These are phyloP conservation scores for Brettanomyces naardenensis DNA, from an alignment of 805 yeast genomes.

Conservation along the genomic window DNA sequence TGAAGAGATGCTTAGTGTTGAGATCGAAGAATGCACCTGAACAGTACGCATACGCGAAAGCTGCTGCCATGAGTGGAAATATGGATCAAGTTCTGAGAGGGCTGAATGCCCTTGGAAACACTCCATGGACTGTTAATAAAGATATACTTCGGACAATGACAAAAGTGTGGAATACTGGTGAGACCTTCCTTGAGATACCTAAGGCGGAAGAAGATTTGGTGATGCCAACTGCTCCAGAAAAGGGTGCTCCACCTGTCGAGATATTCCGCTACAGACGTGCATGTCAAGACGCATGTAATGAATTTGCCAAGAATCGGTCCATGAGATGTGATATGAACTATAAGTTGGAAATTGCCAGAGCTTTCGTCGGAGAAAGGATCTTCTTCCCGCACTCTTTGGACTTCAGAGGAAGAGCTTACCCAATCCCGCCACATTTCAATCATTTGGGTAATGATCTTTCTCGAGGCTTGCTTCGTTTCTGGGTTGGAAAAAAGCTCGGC, in stretches of 20 bases:
- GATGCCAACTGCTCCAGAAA: conserved; percentile 49
- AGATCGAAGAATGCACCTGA: conserved; percentile 83
- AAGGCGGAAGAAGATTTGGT: conserved; percentile 34
- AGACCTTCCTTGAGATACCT: conserved; percentile 68
- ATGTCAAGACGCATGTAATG: conserved; percentile 50
- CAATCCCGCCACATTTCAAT: conserved; percentile 71
- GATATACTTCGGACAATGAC: conserved; percentile 60
- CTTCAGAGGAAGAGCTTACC: conserved; percentile 81
- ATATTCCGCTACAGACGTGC: conserved; percentile 60
- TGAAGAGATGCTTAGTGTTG: conserved; percentile 54
- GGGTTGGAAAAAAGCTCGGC: conserved; percentile 72
- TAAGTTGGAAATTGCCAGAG: conserved; percentile 91
- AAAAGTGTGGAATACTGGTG: conserved; percentile 82
- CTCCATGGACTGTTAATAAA: conserved; percentile 90
- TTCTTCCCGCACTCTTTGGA: conserved; percentile 78
- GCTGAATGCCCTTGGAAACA: conserved; percentile 73
- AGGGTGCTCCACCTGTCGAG: conserved; percentile 63
- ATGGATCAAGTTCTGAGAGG: conserved; percentile 69
- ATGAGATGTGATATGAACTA: conserved; percentile 92
- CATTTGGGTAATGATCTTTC: conserved; percentile 77
- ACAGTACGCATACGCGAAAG: conserved; percentile 79
- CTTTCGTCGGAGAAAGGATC: conserved; percentile 71
- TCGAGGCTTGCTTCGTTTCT: conserved; percentile 60
- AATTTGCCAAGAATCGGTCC: conserved; percentile 64
- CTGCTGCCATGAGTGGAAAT: conserved; percentile 66